Evolutionary conservation across 2,329 filamentous ascomycete genomes (phyloP).

Genomic region (Trichocomaceae sp.): DNA sequence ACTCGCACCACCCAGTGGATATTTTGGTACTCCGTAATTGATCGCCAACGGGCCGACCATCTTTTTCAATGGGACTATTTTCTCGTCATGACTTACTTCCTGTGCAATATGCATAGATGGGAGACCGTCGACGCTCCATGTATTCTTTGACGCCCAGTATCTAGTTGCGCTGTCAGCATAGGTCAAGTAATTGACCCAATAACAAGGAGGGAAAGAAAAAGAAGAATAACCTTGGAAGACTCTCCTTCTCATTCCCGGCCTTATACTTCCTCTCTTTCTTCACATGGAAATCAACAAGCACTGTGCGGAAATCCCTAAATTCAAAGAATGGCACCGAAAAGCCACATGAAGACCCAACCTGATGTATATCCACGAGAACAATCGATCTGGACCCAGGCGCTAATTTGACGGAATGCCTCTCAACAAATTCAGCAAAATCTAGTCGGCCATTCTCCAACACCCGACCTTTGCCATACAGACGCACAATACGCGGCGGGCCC

Average conservation of each 20-base stretch:
- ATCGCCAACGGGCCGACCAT: conserved; percentile 11
- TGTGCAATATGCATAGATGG: conserved; percentile 7
- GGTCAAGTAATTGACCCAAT: neutral
- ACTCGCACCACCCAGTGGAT: neutral
- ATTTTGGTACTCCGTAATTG: conserved; percentile 8
- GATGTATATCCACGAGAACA: conserved; percentile 12
- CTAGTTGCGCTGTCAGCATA: neutral
- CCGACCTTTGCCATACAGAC: conserved; percentile 11
- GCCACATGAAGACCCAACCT: conserved; percentile 12
- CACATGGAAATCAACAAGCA: conserved; percentile 1
- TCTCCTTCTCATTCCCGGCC: conserved; percentile 11
- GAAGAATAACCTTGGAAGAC: conserved; percentile 9
- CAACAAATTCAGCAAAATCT: conserved; percentile 9
- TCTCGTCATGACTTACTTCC: conserved; percentile 4
- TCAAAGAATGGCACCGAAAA: conserved; percentile 12
- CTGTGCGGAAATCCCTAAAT: conserved; percentile 10
- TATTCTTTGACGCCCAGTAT: conserved; percentile 12
- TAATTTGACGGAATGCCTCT: conserved; percentile 2
- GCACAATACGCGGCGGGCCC: conserved; percentile 11
- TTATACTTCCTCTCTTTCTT: conserved; percentile 8
- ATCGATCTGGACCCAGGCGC: conserved; percentile 10
- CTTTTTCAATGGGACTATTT: conserved; percentile 9
- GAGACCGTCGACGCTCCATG: conserved; percentile 12
- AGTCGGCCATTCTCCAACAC: conserved; percentile 6
- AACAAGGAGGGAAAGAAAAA: neutral